Conservation (phyloP, 2,329 filamentous ascomycete species). For the Penicillium verrucosum region DNA sequence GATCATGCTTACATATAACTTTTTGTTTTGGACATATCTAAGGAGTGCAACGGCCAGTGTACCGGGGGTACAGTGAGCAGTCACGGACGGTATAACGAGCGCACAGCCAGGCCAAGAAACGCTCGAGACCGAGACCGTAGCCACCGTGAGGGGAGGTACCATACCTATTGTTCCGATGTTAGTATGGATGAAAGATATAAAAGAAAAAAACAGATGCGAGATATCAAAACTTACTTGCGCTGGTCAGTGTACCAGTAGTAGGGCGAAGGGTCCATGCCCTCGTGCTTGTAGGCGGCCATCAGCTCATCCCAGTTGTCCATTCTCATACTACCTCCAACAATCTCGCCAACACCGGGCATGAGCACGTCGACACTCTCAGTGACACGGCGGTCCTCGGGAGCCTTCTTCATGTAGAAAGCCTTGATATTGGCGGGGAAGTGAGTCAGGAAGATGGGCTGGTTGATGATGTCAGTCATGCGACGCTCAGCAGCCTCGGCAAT, state of each 20-base stretch:
- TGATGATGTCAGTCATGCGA: conserved; percentile 94
- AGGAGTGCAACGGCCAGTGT: conserved; percentile 50
- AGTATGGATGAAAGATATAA: not conserved
- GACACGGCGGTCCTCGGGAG: conserved; percentile 70
- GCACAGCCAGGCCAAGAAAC: conserved; percentile 68
- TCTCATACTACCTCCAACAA: conserved; percentile 94
- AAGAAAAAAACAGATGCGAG: not conserved
- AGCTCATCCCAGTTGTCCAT: conserved; percentile 89
- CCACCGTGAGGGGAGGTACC: conserved; percentile 89
- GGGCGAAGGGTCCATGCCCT: conserved; percentile 76
- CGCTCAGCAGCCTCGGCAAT: conserved; percentile 97
- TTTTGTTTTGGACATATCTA: conserved; percentile 25
- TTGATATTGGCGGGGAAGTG: conserved; percentile 98
- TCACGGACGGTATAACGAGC: conserved; percentile 64
- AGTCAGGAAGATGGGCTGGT: conserved; percentile 90
- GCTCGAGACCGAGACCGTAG: conserved; percentile 88
- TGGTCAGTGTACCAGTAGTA: conserved; percentile 99
- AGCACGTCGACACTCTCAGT: conserved; percentile 87
- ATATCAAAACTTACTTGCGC: conserved; percentile 67
- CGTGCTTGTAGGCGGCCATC: conserved; percentile 79
- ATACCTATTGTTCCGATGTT: conserved; percentile 56
- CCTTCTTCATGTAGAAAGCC: conserved; percentile 98
- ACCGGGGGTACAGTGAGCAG: conserved; percentile 51
- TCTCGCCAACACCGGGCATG: conserved; percentile 95
- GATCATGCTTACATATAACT: conserved; percentile 8